Evolutionary conservation across 164 flowering plant genomes (phyloP), one percentile per base, ranked within the genome.

Genomic region (Euptelea pleiosperma): DNA sequence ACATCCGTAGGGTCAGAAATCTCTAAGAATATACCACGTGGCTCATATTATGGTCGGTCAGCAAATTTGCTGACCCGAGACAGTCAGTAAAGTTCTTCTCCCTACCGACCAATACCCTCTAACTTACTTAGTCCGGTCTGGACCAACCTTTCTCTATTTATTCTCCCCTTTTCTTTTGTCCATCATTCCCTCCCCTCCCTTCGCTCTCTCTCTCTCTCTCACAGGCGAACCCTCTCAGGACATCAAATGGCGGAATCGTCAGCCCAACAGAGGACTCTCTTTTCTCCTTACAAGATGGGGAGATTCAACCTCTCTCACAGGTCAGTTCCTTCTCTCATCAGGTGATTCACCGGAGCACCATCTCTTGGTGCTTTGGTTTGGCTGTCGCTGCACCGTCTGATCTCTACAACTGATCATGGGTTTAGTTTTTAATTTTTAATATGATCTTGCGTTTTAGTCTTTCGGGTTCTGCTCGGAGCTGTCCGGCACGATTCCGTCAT

Each of bases 241-340:
- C 14, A 29, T 7, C 4, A 52, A 45, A 81, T 81, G 86, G 81
- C 75, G 33, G 75, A 74, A 56, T 52, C 66, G 40, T 37, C 61
- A 56, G 35, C 65, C 6, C 54, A 55, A 21, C 49, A 60, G 46
- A 58, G 51, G 29, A 61, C 74, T 40, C 80, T 89, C 28, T 83
- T 87, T 39, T 73, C 97, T 53, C 92, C 97, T 3, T 89, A 73
- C 79, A 77, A 78, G 73, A 71, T 87, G 81, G 90, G 83, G 54
- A 79, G 63, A 26, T 80, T 89, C 78, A 47, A 73, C 11, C 97
- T 89, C 58, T 85, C 94, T 39, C 97, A 89, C 87, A 85, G 92
- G 97, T 85, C 14, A 8, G 57, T 45, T 40, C 2, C 3, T 3
- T 22, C 2, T 45, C 39, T 39, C 39, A 11, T 29, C 39, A 6